phyloP scores from a whole-genome alignment of 768 basidiomycete species.

The Cyclocybe cylindracea region DNA sequence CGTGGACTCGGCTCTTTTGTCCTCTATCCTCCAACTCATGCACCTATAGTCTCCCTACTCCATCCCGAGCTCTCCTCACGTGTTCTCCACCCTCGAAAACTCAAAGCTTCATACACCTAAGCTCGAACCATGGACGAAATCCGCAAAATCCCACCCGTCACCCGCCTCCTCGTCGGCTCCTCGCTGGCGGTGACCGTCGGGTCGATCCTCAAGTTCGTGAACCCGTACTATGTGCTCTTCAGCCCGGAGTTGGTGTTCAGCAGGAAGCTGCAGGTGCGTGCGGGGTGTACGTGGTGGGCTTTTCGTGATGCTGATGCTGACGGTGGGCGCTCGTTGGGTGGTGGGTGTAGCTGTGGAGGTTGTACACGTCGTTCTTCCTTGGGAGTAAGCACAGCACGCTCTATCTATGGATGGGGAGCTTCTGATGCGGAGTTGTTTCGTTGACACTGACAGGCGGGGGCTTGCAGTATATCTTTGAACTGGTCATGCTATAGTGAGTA shows the following conservation, averaged over 20 bases:
- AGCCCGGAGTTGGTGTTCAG: constrained; percentile 40
- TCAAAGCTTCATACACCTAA: too few relatives aligned
- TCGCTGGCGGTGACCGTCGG: constrained; percentile 62
- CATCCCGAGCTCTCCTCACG: too few relatives aligned
- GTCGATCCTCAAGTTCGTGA: constrained; percentile 52
- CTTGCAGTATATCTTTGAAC: constrained; percentile 52
- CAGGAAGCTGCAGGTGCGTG: constrained; percentile 55
- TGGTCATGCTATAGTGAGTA: constrained; percentile 70
- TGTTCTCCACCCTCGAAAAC: too few relatives aligned
- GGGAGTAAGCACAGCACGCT: constrained; percentile 37
- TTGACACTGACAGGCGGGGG: constrained; percentile 43
- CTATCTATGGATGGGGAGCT: too few relatives aligned
- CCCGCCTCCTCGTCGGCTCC: constrained; percentile 66
- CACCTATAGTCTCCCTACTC: too few relatives aligned
- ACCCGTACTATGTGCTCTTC: constrained; percentile 58
- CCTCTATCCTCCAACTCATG: too few relatives aligned
- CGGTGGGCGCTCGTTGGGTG: neutral
- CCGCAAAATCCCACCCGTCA: constrained; percentile 82
- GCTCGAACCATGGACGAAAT: constrained; percentile 63
- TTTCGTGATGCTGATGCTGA: neutral
- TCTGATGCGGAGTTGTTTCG: neutral
- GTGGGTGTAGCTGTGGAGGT: constrained; percentile 62
- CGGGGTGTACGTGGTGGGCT: too few relatives aligned
- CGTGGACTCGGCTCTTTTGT: too few relatives aligned
- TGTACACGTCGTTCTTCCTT: constrained; percentile 73